Conservation (phyloP, 176 grass and related monocot species). For the Raddia distichophylla region DNA sequence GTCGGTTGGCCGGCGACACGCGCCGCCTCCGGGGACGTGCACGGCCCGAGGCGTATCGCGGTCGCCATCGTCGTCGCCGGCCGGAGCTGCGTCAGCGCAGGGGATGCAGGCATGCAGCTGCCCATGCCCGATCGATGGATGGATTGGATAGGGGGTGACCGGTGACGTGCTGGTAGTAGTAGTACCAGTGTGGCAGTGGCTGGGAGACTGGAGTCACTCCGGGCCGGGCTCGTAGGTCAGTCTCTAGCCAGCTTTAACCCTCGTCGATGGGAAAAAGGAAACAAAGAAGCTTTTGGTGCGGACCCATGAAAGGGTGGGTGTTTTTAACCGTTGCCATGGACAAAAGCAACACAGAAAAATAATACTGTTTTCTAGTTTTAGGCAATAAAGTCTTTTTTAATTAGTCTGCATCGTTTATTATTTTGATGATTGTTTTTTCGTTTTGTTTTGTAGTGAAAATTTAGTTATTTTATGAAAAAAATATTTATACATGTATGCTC, state of each 20-base stretch:
- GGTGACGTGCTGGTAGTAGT: conserved; percentile 6
- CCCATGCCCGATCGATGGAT: not conserved
- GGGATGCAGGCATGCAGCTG: no score
- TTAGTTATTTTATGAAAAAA: no score
- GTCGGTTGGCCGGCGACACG: conserved; percentile 10
- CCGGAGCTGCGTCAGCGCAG: not conserved
- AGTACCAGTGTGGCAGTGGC: not conserved
- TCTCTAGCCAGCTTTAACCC: conserved; percentile 18
- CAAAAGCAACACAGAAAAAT: conserved; percentile 16
- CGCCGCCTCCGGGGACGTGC: not conserved
- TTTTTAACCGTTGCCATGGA: conserved; percentile 23
- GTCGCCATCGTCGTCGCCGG: not conserved
- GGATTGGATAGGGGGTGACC: conserved; percentile 7
- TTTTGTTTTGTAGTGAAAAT: no score
- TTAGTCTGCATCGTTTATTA: no score
- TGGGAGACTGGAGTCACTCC: not conserved
- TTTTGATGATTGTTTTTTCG: no score
- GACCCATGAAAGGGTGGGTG: conserved; percentile 13
- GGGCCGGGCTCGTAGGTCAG: not conserved
- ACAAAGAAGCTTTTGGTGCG: conserved; percentile 26
- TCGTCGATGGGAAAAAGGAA: not conserved
- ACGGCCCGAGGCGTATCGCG: not conserved
- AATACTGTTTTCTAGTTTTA: not conserved
- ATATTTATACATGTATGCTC: no score
- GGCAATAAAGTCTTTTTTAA: no score